Conservation (phyloP, 2,329 filamentous ascomycete species). For the Fusarium armeniacum region DNA sequence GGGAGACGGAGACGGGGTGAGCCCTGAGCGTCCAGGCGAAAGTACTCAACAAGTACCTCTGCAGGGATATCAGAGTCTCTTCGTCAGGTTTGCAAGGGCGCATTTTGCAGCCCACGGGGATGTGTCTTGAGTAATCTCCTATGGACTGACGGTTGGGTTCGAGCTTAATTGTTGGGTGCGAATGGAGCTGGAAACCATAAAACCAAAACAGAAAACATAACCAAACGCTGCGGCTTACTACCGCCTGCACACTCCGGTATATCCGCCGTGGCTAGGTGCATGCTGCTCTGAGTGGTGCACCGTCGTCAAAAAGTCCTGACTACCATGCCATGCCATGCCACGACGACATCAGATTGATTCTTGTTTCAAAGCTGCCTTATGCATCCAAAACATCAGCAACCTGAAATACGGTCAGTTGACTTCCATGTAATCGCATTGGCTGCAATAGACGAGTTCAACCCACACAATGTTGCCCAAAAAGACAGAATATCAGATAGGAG, state of each 20-base stretch:
- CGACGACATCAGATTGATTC: constrained; percentile 25
- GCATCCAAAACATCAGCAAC: constrained; percentile 33
- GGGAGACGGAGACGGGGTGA: constrained; percentile 37
- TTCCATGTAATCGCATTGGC: constrained; percentile 38
- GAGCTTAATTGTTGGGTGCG: constrained; percentile 52
- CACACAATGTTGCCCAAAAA: constrained; percentile 31
- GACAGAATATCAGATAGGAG: constrained; percentile 40
- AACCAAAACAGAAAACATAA: constrained; percentile 6
- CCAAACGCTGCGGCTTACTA: constrained; percentile 9
- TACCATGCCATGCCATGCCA: constrained; percentile 15
- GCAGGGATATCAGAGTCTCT: constrained; percentile 36
- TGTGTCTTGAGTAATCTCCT: constrained; percentile 47
- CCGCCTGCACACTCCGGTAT: constrained; percentile 46
- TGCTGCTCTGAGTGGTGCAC: constrained; percentile 20
- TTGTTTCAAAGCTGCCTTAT: constrained; percentile 34
- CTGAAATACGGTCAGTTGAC: constrained; percentile 38
- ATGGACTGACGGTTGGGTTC: constrained; percentile 50
- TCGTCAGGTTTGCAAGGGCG: constrained; percentile 39
- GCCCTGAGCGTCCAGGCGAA: constrained; percentile 23
- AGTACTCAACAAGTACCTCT: constrained; percentile 47
- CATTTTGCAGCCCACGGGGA: constrained; percentile 41
- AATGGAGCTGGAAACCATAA: constrained; percentile 25
- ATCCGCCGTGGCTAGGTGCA: constrained; percentile 49
- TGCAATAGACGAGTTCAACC: constrained; percentile 29
- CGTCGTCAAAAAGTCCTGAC: constrained; percentile 23